Evolutionary conservation across 1,284 basidiomycete genomes (phyloP), one percentile per base, ranked within the genome.

Genomic region (Naganishia albida): DNA sequence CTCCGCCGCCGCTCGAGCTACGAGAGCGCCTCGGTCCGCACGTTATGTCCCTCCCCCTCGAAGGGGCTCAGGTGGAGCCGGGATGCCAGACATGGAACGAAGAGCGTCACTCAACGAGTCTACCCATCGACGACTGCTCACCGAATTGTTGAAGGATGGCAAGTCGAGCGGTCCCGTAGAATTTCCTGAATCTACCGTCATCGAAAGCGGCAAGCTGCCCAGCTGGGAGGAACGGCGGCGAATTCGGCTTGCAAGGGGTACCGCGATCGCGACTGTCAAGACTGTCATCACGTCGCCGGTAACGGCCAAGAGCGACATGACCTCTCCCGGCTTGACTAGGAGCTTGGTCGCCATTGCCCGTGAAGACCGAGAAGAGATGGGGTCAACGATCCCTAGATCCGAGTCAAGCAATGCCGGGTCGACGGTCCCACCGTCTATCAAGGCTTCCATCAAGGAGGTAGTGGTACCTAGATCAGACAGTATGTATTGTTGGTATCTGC

Each of bases 251-350:
- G 55, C 64, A 6, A 53, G 64, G 34, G 64, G 64, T 39, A 53
- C 52, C 16, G 43, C 64, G 8, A 66, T 66, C 25, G 64, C 64
- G 2, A 57, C 64, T 10, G 59, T 66, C 43, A 53, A 44, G n/a
- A 53, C 64, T 18, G 25, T 43, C n/a, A 39, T 56, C 28, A n/a
- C 30, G n/a, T 30, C 49, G 2, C 39, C 23, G 23, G 16, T 28
- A 39, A 34, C 46, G 1, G 20, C 26, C 4, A 51, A 42, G 3
- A 59, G 42, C 25, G 52, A 39, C 13, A 44, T 30, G 51, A n/a
- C 13, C 3, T 43, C 34, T 3, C 12, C 39, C n/a, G 40, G 40
- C 16, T 25, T 54, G 42, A 40, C 39, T 18, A 34, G 52, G 30
- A 64, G 43, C 26, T 23, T 64, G 51, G 39, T 66, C 23, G 39